Percentiles rank a stretch among this genome's conserved stretches.
Evolutionary conservation across 768 basidiomycete genomes (phyloP).

Genomic region (Trametes cinnabarina): DNA sequence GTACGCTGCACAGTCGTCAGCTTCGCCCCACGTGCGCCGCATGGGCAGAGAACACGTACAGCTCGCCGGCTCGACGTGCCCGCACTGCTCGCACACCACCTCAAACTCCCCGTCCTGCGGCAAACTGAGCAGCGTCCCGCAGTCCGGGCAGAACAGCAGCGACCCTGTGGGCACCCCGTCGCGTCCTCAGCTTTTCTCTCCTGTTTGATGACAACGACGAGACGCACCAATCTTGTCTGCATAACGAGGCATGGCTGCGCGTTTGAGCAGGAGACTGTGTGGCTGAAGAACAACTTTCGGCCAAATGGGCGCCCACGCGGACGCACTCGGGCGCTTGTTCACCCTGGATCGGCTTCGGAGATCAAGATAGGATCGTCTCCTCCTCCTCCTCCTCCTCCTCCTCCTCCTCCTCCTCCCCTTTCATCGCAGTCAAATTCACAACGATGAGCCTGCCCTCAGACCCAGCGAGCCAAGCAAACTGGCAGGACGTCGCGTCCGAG

Average conservation of each 20-base stretch:
- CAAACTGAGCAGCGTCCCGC: constrained; percentile 84
- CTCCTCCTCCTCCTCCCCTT: background rate
- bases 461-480: constrained; percentile 82
- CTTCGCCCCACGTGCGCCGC: too few relatives aligned
- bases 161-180: constrained; percentile 67
- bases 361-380: constrained; percentile 20
- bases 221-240: constrained; percentile 50
- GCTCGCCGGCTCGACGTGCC: constrained; percentile 78
- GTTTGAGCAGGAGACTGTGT: background rate
- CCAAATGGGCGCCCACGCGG: too few relatives aligned
- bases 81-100: constrained; percentile 89
- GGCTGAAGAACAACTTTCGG: constrained; percentile 14
- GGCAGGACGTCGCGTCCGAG: constrained; percentile 58
- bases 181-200: background rate
- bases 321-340: background rate
- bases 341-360: background rate
- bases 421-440: background rate
- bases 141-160: constrained; percentile 90
- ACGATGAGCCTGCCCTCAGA: constrained; percentile 36
- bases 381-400: background rate
- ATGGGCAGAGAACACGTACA: too few relatives aligned
- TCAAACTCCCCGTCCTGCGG: constrained; percentile 70
- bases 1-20: constrained; percentile 85
- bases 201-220: background rate
- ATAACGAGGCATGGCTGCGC: constrained; percentile 21